Evolutionary conservation across 2,329 filamentous ascomycete genomes (phyloP).

Genomic region (Fusarium foetens): DNA sequence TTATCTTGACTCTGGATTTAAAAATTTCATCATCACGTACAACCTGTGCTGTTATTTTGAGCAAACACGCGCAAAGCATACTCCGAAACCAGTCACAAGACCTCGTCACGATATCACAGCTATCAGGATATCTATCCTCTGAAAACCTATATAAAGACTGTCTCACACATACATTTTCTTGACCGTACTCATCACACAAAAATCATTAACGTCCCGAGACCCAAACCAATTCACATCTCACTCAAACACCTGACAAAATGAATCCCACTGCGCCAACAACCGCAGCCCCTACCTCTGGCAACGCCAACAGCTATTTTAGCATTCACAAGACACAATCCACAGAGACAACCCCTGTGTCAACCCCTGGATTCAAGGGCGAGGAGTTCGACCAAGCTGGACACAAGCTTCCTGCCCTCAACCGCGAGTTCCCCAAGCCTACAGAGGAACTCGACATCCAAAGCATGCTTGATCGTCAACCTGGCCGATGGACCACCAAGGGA

Average conservation of each 20-base stretch:
- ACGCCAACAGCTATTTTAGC: constrained; percentile 33
- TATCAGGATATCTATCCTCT: neutral
- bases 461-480: constrained; percentile 56
- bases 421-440: constrained; percentile 54
- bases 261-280: constrained; percentile 24
- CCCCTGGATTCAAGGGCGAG: constrained; percentile 33
- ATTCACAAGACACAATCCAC: constrained; percentile 37
- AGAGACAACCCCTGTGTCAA: constrained; percentile 37
- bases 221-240: neutral
- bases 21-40: neutral
- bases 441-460: constrained; percentile 54
- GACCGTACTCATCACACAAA: neutral
- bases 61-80: neutral
- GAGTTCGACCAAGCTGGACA: constrained; percentile 19
- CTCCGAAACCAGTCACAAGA: neutral
- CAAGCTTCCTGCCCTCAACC: constrained; percentile 50
- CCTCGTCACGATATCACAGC: neutral
- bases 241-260: constrained; percentile 10
- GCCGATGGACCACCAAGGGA: constrained; percentile 54
- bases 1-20: neutral
- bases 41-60: constrained; percentile 3
- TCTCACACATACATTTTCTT: neutral
- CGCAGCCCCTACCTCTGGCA: constrained; percentile 24
- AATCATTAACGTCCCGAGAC: neutral
- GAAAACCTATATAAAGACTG: neutral